Percentiles rank a stretch among this genome's conserved stretches.
Conservation (phyloP, 768 basidiomycete genomes). For the Hygrophoropsis aurantiaca region DNA sequence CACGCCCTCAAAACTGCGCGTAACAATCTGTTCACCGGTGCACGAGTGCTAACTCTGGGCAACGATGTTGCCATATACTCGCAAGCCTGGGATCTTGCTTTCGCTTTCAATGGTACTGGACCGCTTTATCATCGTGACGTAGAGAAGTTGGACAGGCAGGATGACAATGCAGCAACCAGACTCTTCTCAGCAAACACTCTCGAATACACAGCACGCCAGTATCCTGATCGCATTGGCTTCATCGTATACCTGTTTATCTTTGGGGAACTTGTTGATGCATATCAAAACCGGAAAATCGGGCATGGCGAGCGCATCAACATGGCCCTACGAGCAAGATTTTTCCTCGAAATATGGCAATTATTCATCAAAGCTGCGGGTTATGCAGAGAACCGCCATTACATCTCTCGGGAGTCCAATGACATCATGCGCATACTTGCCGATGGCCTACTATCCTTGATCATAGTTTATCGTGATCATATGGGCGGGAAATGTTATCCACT, state of each 20-base stretch:
- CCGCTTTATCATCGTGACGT: conserved; percentile 30
- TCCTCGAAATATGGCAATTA: conserved; percentile 29
- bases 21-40: conserved; percentile 33
- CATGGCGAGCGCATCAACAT: conserved; percentile 28
- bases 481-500: conserved; percentile 6
- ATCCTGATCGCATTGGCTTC: conserved; percentile 24
- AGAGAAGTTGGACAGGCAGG: conserved; percentile 42
- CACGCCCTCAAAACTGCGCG: conserved; percentile 30
- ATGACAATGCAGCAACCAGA: conserved; percentile 41
- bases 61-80: conserved; percentile 4
- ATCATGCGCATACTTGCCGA: not conserved
- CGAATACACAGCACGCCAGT: conserved; percentile 17
- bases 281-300: conserved; percentile 30
- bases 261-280: conserved; percentile 38
- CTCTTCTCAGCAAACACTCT: conserved; percentile 37
- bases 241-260: conserved; percentile 40
- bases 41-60: conserved; percentile 23
- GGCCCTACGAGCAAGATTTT: conserved; percentile 30
- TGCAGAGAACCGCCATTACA: not conserved
- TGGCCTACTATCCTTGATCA: conserved; percentile 2
- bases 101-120: not conserved
- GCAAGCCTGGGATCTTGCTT: not conserved
- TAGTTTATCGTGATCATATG: conserved; percentile 1
- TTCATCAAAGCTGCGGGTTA: conserved; percentile 12
- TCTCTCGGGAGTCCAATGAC: conserved; percentile 4